Evolutionary conservation across 2,329 filamentous ascomycete species (phyloP).

Genomic region (Cladophialophora yegresii): DNA sequence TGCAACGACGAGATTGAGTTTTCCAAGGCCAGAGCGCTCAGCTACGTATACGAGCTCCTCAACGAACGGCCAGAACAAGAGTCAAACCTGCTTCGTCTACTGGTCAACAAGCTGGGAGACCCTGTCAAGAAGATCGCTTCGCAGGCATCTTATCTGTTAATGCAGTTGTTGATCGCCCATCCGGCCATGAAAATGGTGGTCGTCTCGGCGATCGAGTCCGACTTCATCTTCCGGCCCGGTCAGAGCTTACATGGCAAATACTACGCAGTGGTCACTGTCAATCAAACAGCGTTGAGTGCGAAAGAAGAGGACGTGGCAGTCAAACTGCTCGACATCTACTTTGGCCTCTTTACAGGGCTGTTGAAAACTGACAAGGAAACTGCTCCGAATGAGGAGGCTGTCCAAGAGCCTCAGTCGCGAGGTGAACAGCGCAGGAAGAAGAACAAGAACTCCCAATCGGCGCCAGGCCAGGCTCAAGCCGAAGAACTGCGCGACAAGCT

Average conservation of each 20-base stretch:
- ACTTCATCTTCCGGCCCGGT: conserved; percentile 81
- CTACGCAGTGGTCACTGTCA: conserved; percentile 93
- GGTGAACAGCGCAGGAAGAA: conserved; percentile 23
- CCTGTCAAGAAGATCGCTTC: conserved; percentile 94
- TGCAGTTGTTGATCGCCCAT: conserved; percentile 85
- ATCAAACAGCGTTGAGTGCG: conserved; percentile 87
- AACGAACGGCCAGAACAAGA: conserved; percentile 98
- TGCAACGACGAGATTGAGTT: conserved; percentile 95
- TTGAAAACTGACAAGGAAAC: conserved; percentile 63
- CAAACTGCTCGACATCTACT: conserved; percentile 85
- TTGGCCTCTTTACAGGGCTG: conserved; percentile 79
- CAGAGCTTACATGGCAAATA: conserved; percentile 90
- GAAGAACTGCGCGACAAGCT: conserved; percentile 85
- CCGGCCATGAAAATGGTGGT: conserved; percentile 92
- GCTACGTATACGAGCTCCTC: conserved; percentile 86
- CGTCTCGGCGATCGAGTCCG: conserved; percentile 79
- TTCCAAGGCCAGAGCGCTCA: conserved; percentile 81
- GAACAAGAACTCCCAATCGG: conserved; percentile 19
- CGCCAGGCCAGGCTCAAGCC: conserved; percentile 49
- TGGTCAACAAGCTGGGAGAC: conserved; percentile 97
- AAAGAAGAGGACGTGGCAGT: conserved; percentile 81
- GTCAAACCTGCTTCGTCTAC: conserved; percentile 81
- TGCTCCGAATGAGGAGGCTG: conserved; percentile 38
- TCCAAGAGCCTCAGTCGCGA: conserved; percentile 20
- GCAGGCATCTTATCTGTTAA: conserved; percentile 84